A percentile compares a stretch with the other conserved stretches of the same genome.
These are phyloP conservation scores for Fusarium secorum DNA, from an alignment of 2,329 filamentous ascomycete genomes.

Conservation along the genomic window DNA sequence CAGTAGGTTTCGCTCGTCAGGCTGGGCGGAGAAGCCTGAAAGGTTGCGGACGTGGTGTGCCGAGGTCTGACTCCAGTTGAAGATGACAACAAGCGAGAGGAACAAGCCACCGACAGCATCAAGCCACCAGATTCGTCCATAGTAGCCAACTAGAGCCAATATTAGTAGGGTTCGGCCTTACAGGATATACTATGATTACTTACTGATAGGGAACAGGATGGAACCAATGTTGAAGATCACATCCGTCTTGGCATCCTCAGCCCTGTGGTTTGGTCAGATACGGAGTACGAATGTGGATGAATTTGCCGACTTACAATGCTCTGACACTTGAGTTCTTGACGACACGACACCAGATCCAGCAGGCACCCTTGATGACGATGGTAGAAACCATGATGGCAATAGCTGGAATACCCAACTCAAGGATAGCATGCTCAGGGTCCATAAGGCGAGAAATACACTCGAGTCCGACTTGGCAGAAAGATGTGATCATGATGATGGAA, in stretches of 20 bases:
- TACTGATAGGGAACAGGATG: conserved; percentile 81
- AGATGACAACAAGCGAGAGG: conserved; percentile 80
- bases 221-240: conserved; percentile 92
- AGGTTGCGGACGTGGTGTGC: conserved; percentile 81
- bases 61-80: conserved; percentile 79
- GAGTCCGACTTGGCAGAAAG: conserved; percentile 79
- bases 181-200: conserved; percentile 33
- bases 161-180: conserved; percentile 22
- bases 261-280: conserved; percentile 44
- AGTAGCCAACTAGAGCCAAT: conserved; percentile 68
- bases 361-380: conserved; percentile 80
- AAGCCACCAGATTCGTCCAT: conserved; percentile 81
- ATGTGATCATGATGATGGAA: conserved; percentile 85
- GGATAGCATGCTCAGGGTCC: conserved; percentile 68
- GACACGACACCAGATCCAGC: conserved; percentile 87
- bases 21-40: conserved; percentile 78
- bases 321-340: conserved; percentile 88
- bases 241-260: conserved; percentile 69
- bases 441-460: conserved; percentile 72
- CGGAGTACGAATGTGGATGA: neutral
- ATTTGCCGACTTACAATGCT: conserved; percentile 64
- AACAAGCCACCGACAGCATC: conserved; percentile 81
- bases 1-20: conserved; percentile 83
- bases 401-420: conserved; percentile 76
- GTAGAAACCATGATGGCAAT: conserved; percentile 83